Evolutionary conservation across 768 basidiomycete species (phyloP), one percentile per base, ranked within the genome.

Genomic region (Rhodotorula graminis): DNA sequence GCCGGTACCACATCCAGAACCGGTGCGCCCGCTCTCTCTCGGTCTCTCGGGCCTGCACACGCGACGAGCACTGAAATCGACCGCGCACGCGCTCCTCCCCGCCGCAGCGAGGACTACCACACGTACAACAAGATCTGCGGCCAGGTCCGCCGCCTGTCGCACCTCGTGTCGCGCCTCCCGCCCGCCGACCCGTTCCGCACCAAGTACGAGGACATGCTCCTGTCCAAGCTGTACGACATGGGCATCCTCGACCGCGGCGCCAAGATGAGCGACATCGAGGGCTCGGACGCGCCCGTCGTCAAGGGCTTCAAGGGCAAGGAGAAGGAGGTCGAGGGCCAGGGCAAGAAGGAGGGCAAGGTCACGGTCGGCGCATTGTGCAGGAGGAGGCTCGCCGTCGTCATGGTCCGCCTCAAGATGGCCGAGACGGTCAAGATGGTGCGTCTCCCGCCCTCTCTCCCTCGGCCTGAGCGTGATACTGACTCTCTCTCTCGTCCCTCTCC

Each of bases 201-300:
- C 10, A 86, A 88, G 67, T 91, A 91, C 87, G 90, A 99, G 82
- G 87, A 82, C 57, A 89, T 91, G 77, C 84, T 98, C 31, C 87
- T 99, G 65, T 89, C 91, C 71, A 98, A 97, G 81, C 87, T 98
- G 71, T 99, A 97, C 82, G 96, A 99, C 82, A 91, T 95, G 85
- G 96, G 95, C 69, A 87, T 98, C 65, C 85, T 99, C 70, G 91
- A 90, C 80, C 84, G 90, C 16, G 83, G 88, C 25, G 88, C 92
- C 46, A 96, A 96, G 80, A 87, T 98, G 75, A 91, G 89, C 77
- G 95, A 99, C 79, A 85, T 98, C 61, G 73, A 72, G 40, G 76
- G 72, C 5, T 67, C 65, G 15, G 75, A 76, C 49, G 74, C 74
- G 2, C 31, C 58, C 16, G 70, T 64, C 33, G 74, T 75, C 47